Base-by-base conservation (phyloP, 1,284 basidiomycete genomes). In the Chiua sp. region DNA sequence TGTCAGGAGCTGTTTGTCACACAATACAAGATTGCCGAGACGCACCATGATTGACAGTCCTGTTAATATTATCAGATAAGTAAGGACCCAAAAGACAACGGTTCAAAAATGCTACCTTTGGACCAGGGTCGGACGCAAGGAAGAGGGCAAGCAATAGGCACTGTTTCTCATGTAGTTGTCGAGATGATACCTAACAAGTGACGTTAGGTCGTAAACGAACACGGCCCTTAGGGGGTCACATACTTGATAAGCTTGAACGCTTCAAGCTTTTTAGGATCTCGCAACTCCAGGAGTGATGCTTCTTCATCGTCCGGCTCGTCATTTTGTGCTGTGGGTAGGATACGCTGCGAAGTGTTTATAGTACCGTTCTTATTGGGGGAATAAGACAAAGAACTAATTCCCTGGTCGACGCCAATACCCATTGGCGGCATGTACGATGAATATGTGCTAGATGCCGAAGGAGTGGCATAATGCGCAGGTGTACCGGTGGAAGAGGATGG, bases 61-160 rank as follows among this genome's bases (percentile, higher is more conserved):
- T 91, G 62, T 23, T 47, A 47, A 61, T 30, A 26, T 48, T 55
- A 57, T 56, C 59, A 44, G 59, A 60, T 68, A 54, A 70, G 58
- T 56, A 56, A 62, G 56, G 48, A 12, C n/a, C 2, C 28, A 46
- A 33, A n/a, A 59, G 30, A 28, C 35, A n/a, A 48, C 33, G 44
- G 10, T 20, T 51, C 26, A 22, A 8, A 33, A 52, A 55, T 68
- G 26, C 63, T 70, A 88, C 90, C 88, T 86, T 77, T 97, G 94
- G 10, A 95, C 88, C 16, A 91, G 77, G 2, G 94, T 95, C 2
- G 94, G 94, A 7, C 91, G 84, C 53, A 97, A 79, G 10, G 93
- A 95, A 4, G 91, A 86, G 1, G 94, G 94, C n/a, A 97, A 80
- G 71, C 90, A 92, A 73, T 97, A 97, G 23, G 86, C 84, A 59